Conservation (phyloP, 345 rosid genomes). For the Corchorus olitorius region DNA sequence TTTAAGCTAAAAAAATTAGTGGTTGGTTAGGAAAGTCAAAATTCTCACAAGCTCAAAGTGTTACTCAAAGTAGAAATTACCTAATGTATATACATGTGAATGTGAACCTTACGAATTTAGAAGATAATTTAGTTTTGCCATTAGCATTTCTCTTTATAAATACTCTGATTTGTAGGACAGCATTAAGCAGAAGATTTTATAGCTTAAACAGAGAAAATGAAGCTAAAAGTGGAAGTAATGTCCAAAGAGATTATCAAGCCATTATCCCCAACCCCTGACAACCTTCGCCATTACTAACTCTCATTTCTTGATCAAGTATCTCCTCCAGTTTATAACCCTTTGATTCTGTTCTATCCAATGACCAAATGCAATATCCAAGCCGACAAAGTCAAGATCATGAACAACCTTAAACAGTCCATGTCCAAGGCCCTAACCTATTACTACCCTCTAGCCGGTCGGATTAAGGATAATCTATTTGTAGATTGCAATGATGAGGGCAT, state of each 20-base stretch:
- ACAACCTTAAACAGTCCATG: slow-evolving; percentile 1
- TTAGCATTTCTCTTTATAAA: too few relatives aligned
- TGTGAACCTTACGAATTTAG: too few relatives aligned
- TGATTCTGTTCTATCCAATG: slow-evolving; percentile 4
- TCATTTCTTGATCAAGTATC: slow-evolving; percentile 6
- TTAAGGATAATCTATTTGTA: background rate
- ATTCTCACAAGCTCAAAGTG: background rate
- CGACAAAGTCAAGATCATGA: background rate
- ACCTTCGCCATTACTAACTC: slow-evolving; percentile 1
- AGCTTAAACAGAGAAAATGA: background rate
- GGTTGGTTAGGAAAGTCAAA: background rate
- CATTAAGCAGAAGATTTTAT: too few relatives aligned
- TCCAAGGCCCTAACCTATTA: slow-evolving; percentile 11
- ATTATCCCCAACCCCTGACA: background rate
- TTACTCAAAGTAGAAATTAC: background rate
- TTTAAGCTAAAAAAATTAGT: background rate
- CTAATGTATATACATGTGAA: too few relatives aligned
- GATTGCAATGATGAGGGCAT: slow-evolving; percentile 15
- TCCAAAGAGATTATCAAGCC: slow-evolving; percentile 5
- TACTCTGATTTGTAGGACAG: too few relatives aligned
- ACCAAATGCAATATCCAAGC: background rate
- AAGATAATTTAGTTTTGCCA: too few relatives aligned
- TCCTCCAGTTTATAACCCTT: background rate
- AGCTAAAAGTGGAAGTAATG: background rate
- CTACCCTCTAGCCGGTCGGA: slow-evolving; percentile 15